Evolutionary conservation across 1,284 basidiomycete species (phyloP), one percentile per base, ranked within the genome.

Genomic region (Moesziomyces antarcticus): DNA sequence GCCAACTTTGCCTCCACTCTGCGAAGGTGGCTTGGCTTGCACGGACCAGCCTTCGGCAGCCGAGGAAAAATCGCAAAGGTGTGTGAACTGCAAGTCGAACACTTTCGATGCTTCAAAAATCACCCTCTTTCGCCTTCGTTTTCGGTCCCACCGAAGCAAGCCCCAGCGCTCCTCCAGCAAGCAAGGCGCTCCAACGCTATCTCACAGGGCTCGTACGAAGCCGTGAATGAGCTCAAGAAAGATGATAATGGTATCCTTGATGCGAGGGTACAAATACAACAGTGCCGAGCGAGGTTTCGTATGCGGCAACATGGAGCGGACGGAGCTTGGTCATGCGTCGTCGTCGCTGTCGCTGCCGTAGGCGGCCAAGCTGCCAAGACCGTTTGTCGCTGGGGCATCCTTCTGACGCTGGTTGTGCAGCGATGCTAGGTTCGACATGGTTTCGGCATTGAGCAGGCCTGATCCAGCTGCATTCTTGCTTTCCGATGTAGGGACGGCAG

Each of bases 341-440:
- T 76, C 66, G 20, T 81, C 79, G 51, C 76, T 80, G 53, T 82
- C 79, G 47, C 79, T 82, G 8, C 63, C 79, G 48, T 82, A 82
- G 4, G 73, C 78, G 8, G 81, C 73, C 6, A 82, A 51, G 27
- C 75, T 73, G 35, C 69, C 71, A 18, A 82, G 61, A 5, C 74
- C 76, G 21, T 40, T 65, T 45, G 53, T 48, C 16, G 50, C 11
- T 4, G 56, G 10, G 16, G 62, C 46, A 27, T 41, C 52, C 56
- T 57, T 56, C 22, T 65, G 40, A 25, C 67, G 63, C 16, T 68
- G 21, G 7, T 37, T 53, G 3, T 68, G 64, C 3, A 78, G 63
- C 2, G 61, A 57, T 10, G 70, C 63, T 14, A 82, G 54, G 11
- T 75, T 74, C 8, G 70, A 59, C 47, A 80, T 50, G 14, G 78